These are phyloP conservation scores for Cunninghamia lanceolata DNA, from an alignment of 75 land plant species.

Conservation along the genomic window DNA sequence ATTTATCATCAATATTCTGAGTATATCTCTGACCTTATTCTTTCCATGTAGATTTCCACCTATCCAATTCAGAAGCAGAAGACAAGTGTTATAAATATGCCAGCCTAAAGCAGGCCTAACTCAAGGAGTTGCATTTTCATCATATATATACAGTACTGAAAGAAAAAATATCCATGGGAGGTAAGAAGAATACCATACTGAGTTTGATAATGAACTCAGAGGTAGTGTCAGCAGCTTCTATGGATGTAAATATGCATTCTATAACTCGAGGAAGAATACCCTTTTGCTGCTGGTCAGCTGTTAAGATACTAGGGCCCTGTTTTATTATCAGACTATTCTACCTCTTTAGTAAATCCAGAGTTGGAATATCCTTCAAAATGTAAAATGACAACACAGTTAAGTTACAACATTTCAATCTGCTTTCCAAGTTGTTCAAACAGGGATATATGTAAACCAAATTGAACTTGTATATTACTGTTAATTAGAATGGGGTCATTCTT, in stretches of 20 bases:
- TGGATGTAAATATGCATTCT: conserved; percentile 44
- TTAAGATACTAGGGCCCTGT: conserved; percentile 66
- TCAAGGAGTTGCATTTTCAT: background rate
- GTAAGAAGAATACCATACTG: conserved; percentile 57
- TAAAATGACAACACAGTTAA: background rate
- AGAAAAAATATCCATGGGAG: background rate
- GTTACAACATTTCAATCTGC: background rate
- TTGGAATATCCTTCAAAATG: background rate
- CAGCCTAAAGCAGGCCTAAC: background rate
- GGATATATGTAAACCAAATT: background rate
- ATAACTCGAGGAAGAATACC: conserved; percentile 71
- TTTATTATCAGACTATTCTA: background rate
- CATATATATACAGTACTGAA: background rate
- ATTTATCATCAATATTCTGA: background rate
- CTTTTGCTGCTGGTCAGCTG: conserved; percentile 44
- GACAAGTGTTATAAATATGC: background rate
- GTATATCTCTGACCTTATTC: conserved; percentile 53
- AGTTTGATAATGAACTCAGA: conserved; percentile 57
- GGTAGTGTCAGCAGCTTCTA: conserved; percentile 36
- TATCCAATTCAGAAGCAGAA: conserved; percentile 13
- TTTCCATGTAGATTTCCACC: conserved; percentile 95
- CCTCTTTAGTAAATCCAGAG: background rate
- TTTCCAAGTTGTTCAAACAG: background rate
- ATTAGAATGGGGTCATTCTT: background rate
- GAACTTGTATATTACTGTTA: background rate